Base-by-base conservation (phyloP, 441 rosid genomes). In the Croton setiger region DNA sequence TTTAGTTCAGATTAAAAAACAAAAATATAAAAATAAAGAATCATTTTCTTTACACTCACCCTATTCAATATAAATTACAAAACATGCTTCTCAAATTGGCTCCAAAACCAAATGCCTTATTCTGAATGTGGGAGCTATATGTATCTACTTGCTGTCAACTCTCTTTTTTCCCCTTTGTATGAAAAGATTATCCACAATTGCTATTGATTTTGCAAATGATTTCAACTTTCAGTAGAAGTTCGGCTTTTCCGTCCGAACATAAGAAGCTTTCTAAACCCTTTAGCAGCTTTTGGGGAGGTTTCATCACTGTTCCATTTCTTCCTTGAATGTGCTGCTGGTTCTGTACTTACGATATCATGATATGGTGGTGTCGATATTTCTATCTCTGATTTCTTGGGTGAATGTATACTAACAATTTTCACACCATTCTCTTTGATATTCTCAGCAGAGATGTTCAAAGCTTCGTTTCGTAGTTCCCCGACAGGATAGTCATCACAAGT, bases 221-320 rank as follows among this genome's bases (percentile, higher is more conserved):
- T 57, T 79, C 80, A 82, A 45, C 56, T 56, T 7, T 63, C 63
- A 54, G 70, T 20, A 78, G 74, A 44, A 63, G 62, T 62, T 64
- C 63, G 57, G 70, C 68, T 83, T 81, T 82, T 90, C 81, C 86
- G 77, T 62, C 97, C 97, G 33, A 94, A 92, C 79, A 92, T 71
- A 43, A 94, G 96, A 63, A 94, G 96, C 91, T 87, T 94, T 73
- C 93, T 78, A 63, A 94, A 80, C 61, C 87, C 97, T 86, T 90
- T 94, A 35, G 88, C 85, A n/a, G 87, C 88, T 81, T 90, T 94
- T 7, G 93, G 89, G 56, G 92, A 81, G 75, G 71, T 82, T 52
- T 83, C 94, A 3, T 84, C 96, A 39, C 74, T 84, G 86, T 79
- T 85, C 98, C 99, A 94, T 71, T 90, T 92, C 91, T 88, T 94